These are phyloP conservation scores for Nidula niveotomentosa DNA, from an alignment of 1,284 basidiomycete species.

Conservation along the genomic window DNA sequence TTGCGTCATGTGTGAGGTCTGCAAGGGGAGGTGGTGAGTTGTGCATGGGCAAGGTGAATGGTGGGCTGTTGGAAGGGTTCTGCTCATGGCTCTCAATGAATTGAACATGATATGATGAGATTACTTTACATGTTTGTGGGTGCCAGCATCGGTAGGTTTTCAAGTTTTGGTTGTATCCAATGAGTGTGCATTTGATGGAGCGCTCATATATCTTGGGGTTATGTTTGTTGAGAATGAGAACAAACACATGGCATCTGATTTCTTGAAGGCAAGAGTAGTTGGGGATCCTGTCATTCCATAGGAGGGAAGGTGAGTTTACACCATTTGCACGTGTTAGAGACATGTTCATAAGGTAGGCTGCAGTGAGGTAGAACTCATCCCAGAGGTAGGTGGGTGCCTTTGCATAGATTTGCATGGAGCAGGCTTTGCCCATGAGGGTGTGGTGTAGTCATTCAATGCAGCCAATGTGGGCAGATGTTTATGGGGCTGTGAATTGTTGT, in stretches of 20 bases:
- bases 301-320: conserved; percentile 13
- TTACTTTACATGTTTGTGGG: conserved; percentile 12
- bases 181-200: conserved; percentile 28
- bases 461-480: conserved; percentile 27
- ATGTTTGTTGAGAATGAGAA: conserved; percentile 21
- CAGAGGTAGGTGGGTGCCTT: conserved; percentile 18
- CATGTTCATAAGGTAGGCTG: conserved; percentile 5
- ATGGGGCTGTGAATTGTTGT: conserved; percentile 19
- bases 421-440: conserved; percentile 19
- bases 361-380: conserved; percentile 26
- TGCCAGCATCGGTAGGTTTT: conserved; percentile 32
- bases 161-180: conserved; percentile 27
- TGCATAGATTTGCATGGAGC: conserved; percentile 19
- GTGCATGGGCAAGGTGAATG: not conserved
- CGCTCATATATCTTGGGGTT: conserved; percentile 27
- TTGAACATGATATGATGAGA: conserved; percentile 23
- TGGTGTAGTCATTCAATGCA: conserved; percentile 20
- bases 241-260: conserved; percentile 25
- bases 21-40: not conserved
- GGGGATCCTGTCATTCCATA: conserved; percentile 13
- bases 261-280: conserved; percentile 18
- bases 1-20: not conserved
- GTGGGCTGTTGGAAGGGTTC: conserved; percentile 1
- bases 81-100: conserved; percentile 28
- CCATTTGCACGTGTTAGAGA: conserved; percentile 4